Evolutionary conservation across 805 yeast species (phyloP).

Genomic region (Pichia membranifaciens): DNA sequence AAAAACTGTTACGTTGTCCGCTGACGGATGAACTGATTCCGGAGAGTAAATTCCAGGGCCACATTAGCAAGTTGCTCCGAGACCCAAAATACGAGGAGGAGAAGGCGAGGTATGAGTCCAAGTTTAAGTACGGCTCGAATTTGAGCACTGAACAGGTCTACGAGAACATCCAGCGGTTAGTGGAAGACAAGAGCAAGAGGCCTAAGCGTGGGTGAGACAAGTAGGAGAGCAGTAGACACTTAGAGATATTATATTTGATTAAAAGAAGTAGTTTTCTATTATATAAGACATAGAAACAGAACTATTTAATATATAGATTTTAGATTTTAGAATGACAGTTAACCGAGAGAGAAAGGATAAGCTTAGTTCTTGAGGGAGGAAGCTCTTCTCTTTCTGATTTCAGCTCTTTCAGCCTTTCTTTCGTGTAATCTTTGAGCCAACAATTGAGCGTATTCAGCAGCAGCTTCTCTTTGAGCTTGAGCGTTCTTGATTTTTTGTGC

Average conservation of each 20-base stretch:
- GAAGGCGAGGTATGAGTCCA: slow-evolving; percentile 52
- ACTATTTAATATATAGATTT: slow-evolving; percentile 1
- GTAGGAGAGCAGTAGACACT: background rate
- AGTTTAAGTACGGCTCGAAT: slow-evolving; percentile 37
- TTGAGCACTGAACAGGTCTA: slow-evolving; percentile 45
- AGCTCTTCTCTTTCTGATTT: slow-evolving; percentile 99
- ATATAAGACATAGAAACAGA: slow-evolving; percentile 1
- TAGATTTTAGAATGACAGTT: background rate
- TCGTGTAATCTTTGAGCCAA: slow-evolving; percentile 97
- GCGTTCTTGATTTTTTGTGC: slow-evolving; percentile 94
- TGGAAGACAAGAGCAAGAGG: slow-evolving; percentile 14
- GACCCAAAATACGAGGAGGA: slow-evolving; percentile 78
- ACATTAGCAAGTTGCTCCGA: slow-evolving; percentile 59
- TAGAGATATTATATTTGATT: slow-evolving; percentile 1
- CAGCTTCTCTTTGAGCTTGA: slow-evolving; percentile 99
- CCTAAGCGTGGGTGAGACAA: slow-evolving; percentile 7
- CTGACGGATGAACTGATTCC: slow-evolving; percentile 66
- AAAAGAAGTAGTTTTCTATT: slow-evolving; percentile 1
- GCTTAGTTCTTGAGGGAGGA: slow-evolving; percentile 88
- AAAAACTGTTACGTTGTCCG: slow-evolving; percentile 61
- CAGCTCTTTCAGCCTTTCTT: slow-evolving; percentile 98
- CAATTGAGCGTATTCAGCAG: slow-evolving; percentile 99
- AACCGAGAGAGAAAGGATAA: background rate
- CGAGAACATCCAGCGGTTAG: slow-evolving; percentile 48
- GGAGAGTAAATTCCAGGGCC: slow-evolving; percentile 64